Percentiles rank a stretch among this genome's conserved stretches.
Conservation (phyloP, 1,139 yeast species). For the Candida labiduridarum region DNA sequence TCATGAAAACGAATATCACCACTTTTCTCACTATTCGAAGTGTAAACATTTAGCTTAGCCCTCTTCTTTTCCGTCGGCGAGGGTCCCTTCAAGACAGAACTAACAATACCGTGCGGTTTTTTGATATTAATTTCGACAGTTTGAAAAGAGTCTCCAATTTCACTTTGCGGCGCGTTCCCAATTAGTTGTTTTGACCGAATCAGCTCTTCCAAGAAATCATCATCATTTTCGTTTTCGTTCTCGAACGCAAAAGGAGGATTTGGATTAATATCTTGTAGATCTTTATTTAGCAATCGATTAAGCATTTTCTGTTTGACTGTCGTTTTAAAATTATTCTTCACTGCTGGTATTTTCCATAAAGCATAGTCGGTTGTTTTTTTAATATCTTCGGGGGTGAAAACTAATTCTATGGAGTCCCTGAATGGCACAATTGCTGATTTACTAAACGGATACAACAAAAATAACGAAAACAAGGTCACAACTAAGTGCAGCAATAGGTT, state of each 20-base stretch:
- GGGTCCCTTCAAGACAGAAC: constrained; percentile 15
- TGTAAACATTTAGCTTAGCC: constrained; percentile 4
- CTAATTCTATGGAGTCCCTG: constrained; percentile 25
- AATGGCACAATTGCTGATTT: constrained; percentile 12
- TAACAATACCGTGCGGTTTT: constrained; percentile 12
- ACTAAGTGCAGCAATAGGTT: background rate
- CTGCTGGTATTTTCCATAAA: constrained; percentile 23
- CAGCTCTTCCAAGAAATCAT: constrained; percentile 95
- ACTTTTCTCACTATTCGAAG: background rate
- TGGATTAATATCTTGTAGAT: constrained; percentile 27
- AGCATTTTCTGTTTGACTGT: constrained; percentile 39
- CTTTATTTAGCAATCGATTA: constrained; percentile 17
- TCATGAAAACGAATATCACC: background rate
- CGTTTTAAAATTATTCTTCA: constrained; percentile 25
- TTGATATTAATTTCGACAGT: constrained; percentile 10
- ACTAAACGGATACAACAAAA: background rate
- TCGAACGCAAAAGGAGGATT: constrained; percentile 54
- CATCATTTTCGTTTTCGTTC: constrained; percentile 87
- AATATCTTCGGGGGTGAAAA: constrained; percentile 27
- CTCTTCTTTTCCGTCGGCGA: constrained; percentile 10
- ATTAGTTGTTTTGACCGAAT: constrained; percentile 83
- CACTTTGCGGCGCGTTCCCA: constrained; percentile 73
- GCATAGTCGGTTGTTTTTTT: constrained; percentile 25
- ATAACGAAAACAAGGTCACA: background rate
- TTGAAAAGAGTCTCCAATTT: background rate